Percentiles rank a stretch among this genome's conserved stretches.
phyloP scores from a whole-genome alignment of 352 stramenopile genomes.

The Phytophthora sp. region DNA sequence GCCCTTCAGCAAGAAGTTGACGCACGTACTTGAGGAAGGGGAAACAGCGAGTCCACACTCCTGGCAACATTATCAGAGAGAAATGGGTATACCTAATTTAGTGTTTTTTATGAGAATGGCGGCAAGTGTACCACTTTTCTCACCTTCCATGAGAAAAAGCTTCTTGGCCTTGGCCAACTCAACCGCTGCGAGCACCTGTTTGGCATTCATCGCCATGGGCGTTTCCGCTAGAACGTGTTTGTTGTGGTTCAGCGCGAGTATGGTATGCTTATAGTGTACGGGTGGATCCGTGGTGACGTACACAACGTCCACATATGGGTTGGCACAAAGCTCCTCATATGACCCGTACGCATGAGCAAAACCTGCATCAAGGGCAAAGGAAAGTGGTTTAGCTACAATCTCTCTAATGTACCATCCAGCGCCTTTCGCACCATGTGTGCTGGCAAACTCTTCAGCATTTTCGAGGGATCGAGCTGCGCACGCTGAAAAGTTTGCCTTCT shows the following conservation, averaged over 20 bases:
- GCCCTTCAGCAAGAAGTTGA: conserved; percentile 46
- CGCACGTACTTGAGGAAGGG: conserved; percentile 67
- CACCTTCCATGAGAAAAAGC: conserved; percentile 82
- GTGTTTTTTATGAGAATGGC: too few species aligned
- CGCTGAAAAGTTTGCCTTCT: conserved; percentile 33
- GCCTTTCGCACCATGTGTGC: conserved; percentile 46
- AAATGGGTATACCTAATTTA: not conserved
- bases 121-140: too few species aligned
- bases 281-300: conserved; percentile 91
- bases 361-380: conserved; percentile 19
- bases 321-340: conserved; percentile 83
- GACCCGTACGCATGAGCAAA: conserved; percentile 71
- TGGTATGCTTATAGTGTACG: conserved; percentile 74
- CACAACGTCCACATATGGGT: conserved; percentile 85
- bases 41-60: conserved; percentile 87
- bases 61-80: conserved; percentile 60
- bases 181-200: conserved; percentile 74
- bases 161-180: conserved; percentile 60
- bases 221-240: conserved; percentile 95
- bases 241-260: conserved; percentile 72
- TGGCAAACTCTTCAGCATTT: conserved; percentile 50
- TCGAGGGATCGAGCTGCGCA: conserved; percentile 58
- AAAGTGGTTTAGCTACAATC: too few species aligned
- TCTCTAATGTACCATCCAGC: too few species aligned
- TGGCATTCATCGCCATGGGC: conserved; percentile 86